Evolutionary conservation across 2,329 filamentous ascomycete genomes (phyloP).

Genomic region (Daldinia eschscholtzii): DNA sequence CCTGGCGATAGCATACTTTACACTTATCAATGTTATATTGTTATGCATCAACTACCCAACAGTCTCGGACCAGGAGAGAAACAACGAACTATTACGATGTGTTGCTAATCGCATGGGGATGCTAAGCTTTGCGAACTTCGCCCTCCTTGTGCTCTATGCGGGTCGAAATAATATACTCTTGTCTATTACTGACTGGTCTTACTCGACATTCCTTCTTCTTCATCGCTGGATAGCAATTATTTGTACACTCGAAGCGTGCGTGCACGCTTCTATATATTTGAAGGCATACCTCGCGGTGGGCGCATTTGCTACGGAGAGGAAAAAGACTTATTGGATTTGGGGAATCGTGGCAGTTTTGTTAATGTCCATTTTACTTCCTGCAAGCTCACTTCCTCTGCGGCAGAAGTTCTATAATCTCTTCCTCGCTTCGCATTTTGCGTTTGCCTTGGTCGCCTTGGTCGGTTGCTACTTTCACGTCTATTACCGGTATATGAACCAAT

Average conservation of each 20-base stretch:
- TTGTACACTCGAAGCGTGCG: constrained; percentile 48
- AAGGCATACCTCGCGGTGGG: not conserved
- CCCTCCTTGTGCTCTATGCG: constrained; percentile 48
- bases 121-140: constrained; percentile 48
- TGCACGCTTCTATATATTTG: constrained; percentile 47
- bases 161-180: constrained; percentile 50
- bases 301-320: constrained; percentile 6
- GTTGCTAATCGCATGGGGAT: constrained; percentile 51
- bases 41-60: constrained; percentile 50
- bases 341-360: constrained; percentile 49
- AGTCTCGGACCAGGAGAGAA: constrained; percentile 47
- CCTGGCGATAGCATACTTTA: constrained; percentile 52
- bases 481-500: constrained; percentile 43
- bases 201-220: constrained; percentile 49
- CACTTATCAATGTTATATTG: constrained; percentile 54
- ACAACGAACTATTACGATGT: constrained; percentile 34
- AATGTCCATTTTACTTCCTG: constrained; percentile 45
- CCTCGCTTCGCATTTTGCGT: constrained; percentile 48
- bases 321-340: constrained; percentile 42
- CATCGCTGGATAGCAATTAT: constrained; percentile 51
- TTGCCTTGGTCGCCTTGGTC: constrained; percentile 48
- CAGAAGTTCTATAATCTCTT: constrained; percentile 51
- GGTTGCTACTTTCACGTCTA: constrained; percentile 48
- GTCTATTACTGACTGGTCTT: constrained; percentile 49
- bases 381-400: constrained; percentile 49